Conservation (phyloP, 805 yeast species). For the Metschnikowia peoriensis region DNA sequence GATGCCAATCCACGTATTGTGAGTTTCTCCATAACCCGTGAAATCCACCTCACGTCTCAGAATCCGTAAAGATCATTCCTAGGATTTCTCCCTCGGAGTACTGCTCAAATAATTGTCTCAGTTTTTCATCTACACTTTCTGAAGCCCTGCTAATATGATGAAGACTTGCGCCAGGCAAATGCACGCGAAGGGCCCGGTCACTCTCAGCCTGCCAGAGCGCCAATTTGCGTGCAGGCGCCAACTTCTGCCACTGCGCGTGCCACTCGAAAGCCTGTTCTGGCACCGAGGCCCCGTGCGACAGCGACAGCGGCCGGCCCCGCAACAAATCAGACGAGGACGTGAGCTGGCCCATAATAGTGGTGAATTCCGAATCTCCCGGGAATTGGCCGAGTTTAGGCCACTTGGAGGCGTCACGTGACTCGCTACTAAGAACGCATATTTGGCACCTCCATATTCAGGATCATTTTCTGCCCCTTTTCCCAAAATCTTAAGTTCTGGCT, state of each 20-base stretch:
- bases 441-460: neutral
- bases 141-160: slow-evolving; percentile 3
- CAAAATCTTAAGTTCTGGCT: too few relatives aligned
- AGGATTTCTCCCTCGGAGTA: neutral
- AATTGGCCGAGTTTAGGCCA: slow-evolving; percentile 11
- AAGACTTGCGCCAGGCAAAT: slow-evolving; percentile 4
- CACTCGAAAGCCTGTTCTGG: neutral
- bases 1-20: too few relatives aligned
- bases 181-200: slow-evolving; percentile 7
- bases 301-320: neutral
- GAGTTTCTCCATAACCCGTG: neutral
- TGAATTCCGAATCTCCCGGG: slow-evolving; percentile 8
- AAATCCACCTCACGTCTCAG: neutral
- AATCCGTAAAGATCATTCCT: neutral
- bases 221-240: neutral
- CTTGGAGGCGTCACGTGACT: slow-evolving; percentile 1
- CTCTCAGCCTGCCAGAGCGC: slow-evolving; percentile 3
- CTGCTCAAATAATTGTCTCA: slow-evolving; percentile 2
- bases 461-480: neutral
- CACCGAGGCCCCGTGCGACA: neutral
- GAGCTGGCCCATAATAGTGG: neutral
- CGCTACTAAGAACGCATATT: slow-evolving; percentile 8
- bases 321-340: neutral
- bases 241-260: slow-evolving; percentile 6
- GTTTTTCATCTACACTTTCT: slow-evolving; percentile 1